Base-by-base conservation (phyloP, 371 early-diverging fungal genomes). In the Saksenaea vasiformis region DNA sequence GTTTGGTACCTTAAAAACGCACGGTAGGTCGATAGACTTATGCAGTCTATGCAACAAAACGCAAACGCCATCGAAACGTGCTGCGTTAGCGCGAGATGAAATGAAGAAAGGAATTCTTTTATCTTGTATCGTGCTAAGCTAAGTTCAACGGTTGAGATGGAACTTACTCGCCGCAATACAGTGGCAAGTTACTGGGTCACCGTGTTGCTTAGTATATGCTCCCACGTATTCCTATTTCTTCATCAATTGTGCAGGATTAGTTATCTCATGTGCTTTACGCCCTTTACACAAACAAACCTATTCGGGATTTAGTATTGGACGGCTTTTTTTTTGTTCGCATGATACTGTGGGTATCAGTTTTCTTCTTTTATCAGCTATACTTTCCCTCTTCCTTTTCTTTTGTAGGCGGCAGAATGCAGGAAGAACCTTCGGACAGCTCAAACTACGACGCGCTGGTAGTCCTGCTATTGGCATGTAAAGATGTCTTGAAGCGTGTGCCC, bases 241-340 rank as follows among this genome's bases (percentile, higher is more conserved):
- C 31, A 4, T 31, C 4, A 31, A 31, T 31, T 31, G 24, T 47
- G 22, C 19, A 17, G 5, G 22, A 47, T n/a, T 10, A 5, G 27
- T 7, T 22, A 7, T 47, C 51, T 19, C 22, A 22, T 47, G 51
- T 22, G 51, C 17, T 47, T 31, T 47, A 47, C 51, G 51, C 51
- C 51, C 5, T 22, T n/a, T 19, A 19, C n/a, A 47, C 51, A 39
- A 39, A 47, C 22, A 22, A 47, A 22, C 24, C 51, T 8, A 17
- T 26, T 47, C 22, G 22, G 22, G 27, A 19, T 47, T 47, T 19
- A 17, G 51, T 22, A 22, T 1, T 47, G 51, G 51, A 47, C 51
- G 9, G 51, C 51, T 47, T 47, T 47, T 47, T 47, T 47, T 47
- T 47, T 47, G 51, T 47, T 47, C 51, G 51, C 51, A 47, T 47